Conservation (phyloP, 2,329 filamentous ascomycete species). For the Paraphaeosphaeria minitans region DNA sequence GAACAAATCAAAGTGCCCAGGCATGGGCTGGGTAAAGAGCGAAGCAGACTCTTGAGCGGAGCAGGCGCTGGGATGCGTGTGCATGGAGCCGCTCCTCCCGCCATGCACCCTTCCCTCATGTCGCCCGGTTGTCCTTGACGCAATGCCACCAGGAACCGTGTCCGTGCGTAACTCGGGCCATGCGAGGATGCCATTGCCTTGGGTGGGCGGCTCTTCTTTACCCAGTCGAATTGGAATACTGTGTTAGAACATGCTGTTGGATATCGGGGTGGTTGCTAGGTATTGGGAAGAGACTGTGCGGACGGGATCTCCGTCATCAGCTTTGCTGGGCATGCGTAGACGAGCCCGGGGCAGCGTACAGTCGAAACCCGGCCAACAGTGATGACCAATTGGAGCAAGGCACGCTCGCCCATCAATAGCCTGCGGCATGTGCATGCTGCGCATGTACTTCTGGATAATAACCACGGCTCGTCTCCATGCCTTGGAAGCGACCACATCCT, state of each 20-base stretch:
- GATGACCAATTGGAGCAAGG: constrained; percentile 16
- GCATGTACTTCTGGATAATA: constrained; percentile 53
- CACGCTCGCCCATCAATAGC: constrained; percentile 35
- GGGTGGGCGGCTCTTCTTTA: constrained; percentile 13
- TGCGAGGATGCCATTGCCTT: constrained; percentile 18
- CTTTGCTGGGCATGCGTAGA: constrained; percentile 8
- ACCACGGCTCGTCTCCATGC: constrained; percentile 54
- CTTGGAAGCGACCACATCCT: constrained; percentile 52
- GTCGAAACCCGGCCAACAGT: constrained; percentile 21
- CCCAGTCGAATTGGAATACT: constrained; percentile 25
- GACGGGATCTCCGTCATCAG: constrained; percentile 4
- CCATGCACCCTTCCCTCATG: constrained; percentile 21
- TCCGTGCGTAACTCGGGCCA: constrained; percentile 31
- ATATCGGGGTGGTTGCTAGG: constrained; percentile 12
- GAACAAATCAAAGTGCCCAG: constrained; percentile 13
- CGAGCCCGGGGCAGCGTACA: constrained; percentile 6
- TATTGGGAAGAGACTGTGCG: constrained; percentile 3
- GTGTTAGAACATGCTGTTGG: constrained; percentile 14
- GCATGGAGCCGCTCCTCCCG: constrained; percentile 17
- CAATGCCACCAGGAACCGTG: constrained; percentile 20
- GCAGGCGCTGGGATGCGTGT: neutral
- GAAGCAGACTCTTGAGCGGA: neutral
- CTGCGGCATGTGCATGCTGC: constrained; percentile 41
- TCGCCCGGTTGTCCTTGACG: constrained; percentile 21
- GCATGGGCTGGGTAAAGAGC: neutral